Conservation (phyloP, 495 filamentous ascomycete species). For the Penicillium subrubescens region DNA sequence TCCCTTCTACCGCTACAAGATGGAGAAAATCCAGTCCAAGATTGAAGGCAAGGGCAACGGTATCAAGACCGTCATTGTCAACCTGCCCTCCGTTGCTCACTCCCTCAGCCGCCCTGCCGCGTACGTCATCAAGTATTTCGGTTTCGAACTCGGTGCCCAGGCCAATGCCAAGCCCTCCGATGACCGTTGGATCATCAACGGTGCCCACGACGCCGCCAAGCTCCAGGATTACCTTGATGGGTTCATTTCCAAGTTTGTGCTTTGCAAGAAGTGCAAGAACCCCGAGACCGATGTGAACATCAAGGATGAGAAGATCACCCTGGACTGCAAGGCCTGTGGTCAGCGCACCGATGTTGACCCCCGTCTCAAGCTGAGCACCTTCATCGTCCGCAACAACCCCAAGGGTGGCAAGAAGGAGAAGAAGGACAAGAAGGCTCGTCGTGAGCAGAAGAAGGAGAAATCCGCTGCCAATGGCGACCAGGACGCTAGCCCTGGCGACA, state of each 20-base stretch:
- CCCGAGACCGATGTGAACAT: constrained; percentile 94
- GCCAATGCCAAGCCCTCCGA: constrained; percentile 96
- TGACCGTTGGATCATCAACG: constrained; percentile 99
- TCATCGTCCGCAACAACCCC: constrained; percentile 93
- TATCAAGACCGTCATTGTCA: constrained; percentile 95
- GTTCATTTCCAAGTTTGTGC: constrained; percentile 96
- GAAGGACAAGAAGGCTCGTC: constrained; percentile 79
- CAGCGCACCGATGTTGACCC: constrained; percentile 87
- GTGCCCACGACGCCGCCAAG: constrained; percentile 92
- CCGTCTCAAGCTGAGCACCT: constrained; percentile 93
- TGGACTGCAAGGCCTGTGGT: constrained; percentile 99
- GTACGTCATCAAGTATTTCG: constrained; percentile 99
- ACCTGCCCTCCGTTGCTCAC: constrained; percentile 90
- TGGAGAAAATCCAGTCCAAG: constrained; percentile 97
- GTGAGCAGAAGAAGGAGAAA: constrained; percentile 72
- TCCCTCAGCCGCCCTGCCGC: constrained; percentile 89
- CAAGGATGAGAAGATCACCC: constrained; percentile 84
- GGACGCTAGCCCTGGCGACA: constrained; percentile 70
- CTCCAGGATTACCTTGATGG: constrained; percentile 98
- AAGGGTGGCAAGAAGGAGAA: constrained; percentile 97
- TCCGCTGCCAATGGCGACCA: constrained; percentile 62
- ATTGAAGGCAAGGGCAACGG: constrained; percentile 99
- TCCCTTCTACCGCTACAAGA: constrained; percentile 99
- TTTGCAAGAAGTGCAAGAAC: constrained; percentile 99
- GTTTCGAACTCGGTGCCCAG: constrained; percentile 96